phyloP scores from a whole-genome alignment of 2,329 filamentous ascomycete species.

The Rutstroemia sp. region DNA sequence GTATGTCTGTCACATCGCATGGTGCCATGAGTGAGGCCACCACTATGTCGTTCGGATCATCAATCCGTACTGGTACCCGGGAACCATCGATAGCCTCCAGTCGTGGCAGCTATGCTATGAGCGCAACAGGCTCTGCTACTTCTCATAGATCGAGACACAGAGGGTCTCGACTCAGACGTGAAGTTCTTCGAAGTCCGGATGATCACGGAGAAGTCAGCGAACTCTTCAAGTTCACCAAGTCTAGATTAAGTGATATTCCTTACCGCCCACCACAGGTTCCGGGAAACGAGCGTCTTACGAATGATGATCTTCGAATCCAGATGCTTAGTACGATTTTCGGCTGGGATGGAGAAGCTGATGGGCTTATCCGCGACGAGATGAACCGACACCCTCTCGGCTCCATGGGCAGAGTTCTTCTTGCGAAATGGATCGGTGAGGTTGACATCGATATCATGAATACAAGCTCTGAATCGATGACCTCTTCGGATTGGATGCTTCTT shows the following conservation, averaged over 20 bases:
- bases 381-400: slow-evolving; percentile 65
- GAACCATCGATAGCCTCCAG: slow-evolving; percentile 28
- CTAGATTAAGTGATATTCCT: slow-evolving; percentile 72
- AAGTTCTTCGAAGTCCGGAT: slow-evolving; percentile 71
- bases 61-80: slow-evolving; percentile 32
- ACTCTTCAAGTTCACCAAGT: slow-evolving; percentile 78
- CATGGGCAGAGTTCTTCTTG: slow-evolving; percentile 70
- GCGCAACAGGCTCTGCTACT: slow-evolving; percentile 31
- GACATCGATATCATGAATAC: slow-evolving; percentile 74
- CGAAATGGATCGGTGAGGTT: slow-evolving; percentile 88
- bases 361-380: slow-evolving; percentile 79
- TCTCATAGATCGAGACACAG: slow-evolving; percentile 40
- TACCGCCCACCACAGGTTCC: slow-evolving; percentile 61
- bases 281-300: slow-evolving; percentile 55
- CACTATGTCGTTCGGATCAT: slow-evolving; percentile 60
- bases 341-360: slow-evolving; percentile 79
- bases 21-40: slow-evolving; percentile 52
- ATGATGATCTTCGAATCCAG: slow-evolving; percentile 75
- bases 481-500: slow-evolving; percentile 93
- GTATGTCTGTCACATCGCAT: slow-evolving; percentile 43
- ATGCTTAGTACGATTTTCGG: slow-evolving; percentile 95
- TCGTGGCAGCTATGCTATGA: slow-evolving; percentile 50
- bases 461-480: slow-evolving; percentile 79
- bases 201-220: slow-evolving; percentile 61
- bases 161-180: slow-evolving; percentile 66